Base-by-base conservation (phyloP, 2,329 filamentous ascomycete species). In the Clonostachys solani region DNA sequence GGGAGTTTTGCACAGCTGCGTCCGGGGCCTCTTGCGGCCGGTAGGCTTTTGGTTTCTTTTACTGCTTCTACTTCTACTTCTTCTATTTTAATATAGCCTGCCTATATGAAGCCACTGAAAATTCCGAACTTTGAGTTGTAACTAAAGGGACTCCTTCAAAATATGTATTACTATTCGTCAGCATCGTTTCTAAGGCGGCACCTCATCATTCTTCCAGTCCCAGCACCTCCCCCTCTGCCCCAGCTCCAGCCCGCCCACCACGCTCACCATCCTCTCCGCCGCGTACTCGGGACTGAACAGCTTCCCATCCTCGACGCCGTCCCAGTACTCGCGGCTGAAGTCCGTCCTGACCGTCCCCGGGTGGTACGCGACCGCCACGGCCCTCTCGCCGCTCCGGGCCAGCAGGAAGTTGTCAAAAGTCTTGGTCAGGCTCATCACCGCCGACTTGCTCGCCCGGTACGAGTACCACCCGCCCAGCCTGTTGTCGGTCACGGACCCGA, bases 261-360 rank as follows among this genome's bases (percentile, higher is more conserved):
- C 80, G 34, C 76, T 69, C 23, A 84, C 62, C 65, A 94, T 65
- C 61, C 74, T 78, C 67, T 80, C 78, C 0, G 80, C 87, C 17
- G 86, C 82, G 58, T 78, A 84, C 50, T 84, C 82, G 1, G 81
- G 73, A 49, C 74, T 80, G 54, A 92, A 84, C 54, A 94, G 66
- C 63, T 84, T 83, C 2, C 59, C 72, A 54, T 78, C 73, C 42
- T 73, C 72, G 40, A 86, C 82, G 38, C 73, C 80, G 0, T 60
- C 71, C 88, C 87, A 92, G 60, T 88, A 94, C 40, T 83, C 82
- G 57, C 73, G 76, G 52, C 83, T 89, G 51, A 95, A 67, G 10
- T 78, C 83, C 44, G 89, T 94, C 69, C 78, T 83, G 43, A 94
- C 88, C 2, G 89, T 94, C 4, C 89, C 89, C 2, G 89, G 89